These are phyloP conservation scores for Lyophyllum shimeji DNA, from an alignment of 768 basidiomycete species.

Conservation along the genomic window DNA sequence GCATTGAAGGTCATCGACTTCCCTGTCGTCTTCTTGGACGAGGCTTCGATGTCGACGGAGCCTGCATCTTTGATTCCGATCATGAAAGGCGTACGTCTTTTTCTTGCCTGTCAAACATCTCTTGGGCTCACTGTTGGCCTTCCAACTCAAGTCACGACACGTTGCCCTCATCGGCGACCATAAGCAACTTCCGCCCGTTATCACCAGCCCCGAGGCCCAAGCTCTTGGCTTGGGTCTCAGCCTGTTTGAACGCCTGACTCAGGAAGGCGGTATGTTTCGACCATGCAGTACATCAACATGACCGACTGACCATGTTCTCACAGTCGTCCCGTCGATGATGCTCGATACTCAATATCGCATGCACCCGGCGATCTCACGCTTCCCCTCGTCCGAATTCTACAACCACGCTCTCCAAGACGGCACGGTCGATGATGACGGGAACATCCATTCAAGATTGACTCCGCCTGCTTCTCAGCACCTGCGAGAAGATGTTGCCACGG, in stretches of 20 bases:
- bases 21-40: slow-evolving; percentile 91
- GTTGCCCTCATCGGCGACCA: slow-evolving; percentile 94
- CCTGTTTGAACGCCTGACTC: slow-evolving; percentile 88
- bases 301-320: not conserved
- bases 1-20: slow-evolving; percentile 78
- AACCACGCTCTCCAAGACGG: slow-evolving; percentile 68
- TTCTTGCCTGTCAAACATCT: slow-evolving; percentile 3
- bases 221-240: slow-evolving; percentile 72
- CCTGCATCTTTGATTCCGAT: slow-evolving; percentile 88
- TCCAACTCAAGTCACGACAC: slow-evolving; percentile 61
- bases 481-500: slow-evolving; percentile 32
- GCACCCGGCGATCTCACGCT: slow-evolving; percentile 87
- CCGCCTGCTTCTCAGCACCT: slow-evolving; percentile 66
- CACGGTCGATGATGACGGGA: slow-evolving; percentile 57
- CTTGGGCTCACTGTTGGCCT: slow-evolving; percentile 8
- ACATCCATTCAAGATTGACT: slow-evolving; percentile 46
- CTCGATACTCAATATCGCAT: slow-evolving; percentile 95
- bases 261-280: slow-evolving; percentile 71
- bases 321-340: slow-evolving; percentile 88
- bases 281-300: not conserved
- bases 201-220: slow-evolving; percentile 74
- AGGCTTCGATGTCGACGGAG: slow-evolving; percentile 96
- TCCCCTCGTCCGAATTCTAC: slow-evolving; percentile 88
- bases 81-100: slow-evolving; percentile 83
- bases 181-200: slow-evolving; percentile 91